Conservation (phyloP, 2,329 filamentous ascomycete genomes). For the Cladosporium sp. region DNA sequence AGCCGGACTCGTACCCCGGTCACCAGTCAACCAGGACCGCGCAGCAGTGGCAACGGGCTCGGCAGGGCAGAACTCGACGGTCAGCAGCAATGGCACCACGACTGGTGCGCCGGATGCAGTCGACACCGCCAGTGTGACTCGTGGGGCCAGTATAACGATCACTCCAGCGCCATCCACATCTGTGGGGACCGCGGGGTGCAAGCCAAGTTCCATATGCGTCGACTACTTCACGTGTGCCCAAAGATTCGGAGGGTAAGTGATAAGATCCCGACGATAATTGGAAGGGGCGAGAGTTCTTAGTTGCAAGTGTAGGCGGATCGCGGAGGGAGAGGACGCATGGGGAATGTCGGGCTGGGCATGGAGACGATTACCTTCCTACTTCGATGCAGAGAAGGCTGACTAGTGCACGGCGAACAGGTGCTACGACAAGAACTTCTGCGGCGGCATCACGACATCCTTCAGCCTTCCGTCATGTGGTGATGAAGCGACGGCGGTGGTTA, state of each 20-base stretch:
- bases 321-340: background rate
- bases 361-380: background rate
- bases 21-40: too few species aligned
- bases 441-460: conserved; percentile 13
- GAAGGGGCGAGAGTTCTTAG: too few species aligned
- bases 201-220: conserved; percentile 15
- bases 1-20: background rate
- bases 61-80: background rate
- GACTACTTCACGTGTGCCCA: conserved; percentile 17
- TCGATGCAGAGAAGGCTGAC: background rate
- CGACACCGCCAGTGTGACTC: background rate
- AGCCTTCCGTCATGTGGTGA: background rate
- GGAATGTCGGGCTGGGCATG: background rate
- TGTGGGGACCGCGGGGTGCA: conserved; percentile 1
- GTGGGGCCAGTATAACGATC: too few species aligned
- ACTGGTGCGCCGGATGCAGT: too few species aligned
- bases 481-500: background rate
- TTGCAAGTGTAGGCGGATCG: too few species aligned
- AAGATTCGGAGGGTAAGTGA: conserved; percentile 20
- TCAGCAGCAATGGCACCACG: background rate
- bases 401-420: conserved; percentile 12
- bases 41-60: conserved; percentile 1
- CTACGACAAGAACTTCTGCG: conserved; percentile 22
- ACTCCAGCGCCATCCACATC: too few species aligned
- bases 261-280: too few species aligned